Evolutionary conservation across 2,329 filamentous ascomycete genomes (phyloP), one percentile per base, ranked within the genome.

Genomic region (Beauveria brongniartii): DNA sequence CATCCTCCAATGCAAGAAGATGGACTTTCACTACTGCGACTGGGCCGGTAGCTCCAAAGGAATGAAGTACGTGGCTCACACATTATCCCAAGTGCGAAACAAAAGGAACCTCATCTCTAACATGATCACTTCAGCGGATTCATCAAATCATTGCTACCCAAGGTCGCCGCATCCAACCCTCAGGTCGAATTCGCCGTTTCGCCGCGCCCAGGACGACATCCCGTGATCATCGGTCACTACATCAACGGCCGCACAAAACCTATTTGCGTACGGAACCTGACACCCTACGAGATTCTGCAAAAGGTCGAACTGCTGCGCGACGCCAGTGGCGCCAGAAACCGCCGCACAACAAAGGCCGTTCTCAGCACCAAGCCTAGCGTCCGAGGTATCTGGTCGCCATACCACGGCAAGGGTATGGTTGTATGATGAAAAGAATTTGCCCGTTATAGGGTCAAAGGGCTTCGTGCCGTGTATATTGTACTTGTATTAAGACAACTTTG

Each of bases 1-100:
- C 80, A 91, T 99, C 76, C 85, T 97, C 62, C 93, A 96, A 80
- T 99, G 94, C 86, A 96, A 91, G 81, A 90, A 88, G 72, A 81
- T 99, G 74, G 91, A 96, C 74, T 91, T 99, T 72, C 90, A 96
- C 79, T 99, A 96, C 80, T 97, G 94, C 80, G 92, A 97, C 82
- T 92, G 89, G 85, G 91, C 90, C 62, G 94, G 92, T 65, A 96
- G 91, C 74, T 97, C 93, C 43, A 86, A 80, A 70, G 94, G 94
- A 72, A 97, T 97, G 92, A 94, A 96, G 90, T 94, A 81, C 65
- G 82, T 67, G 50, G 46, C 50, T 54, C 48, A 30, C 26, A 20
- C 10, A 34, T 22, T n/a, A 34, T n/a, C 9, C 7, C 18, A 16
- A 37, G 34, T 16, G 34, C 14, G 34, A 14, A 5, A 14, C n/a